Base-by-base conservation (phyloP, 495 filamentous ascomycete species). In the Aspergillus biplanus region DNA sequence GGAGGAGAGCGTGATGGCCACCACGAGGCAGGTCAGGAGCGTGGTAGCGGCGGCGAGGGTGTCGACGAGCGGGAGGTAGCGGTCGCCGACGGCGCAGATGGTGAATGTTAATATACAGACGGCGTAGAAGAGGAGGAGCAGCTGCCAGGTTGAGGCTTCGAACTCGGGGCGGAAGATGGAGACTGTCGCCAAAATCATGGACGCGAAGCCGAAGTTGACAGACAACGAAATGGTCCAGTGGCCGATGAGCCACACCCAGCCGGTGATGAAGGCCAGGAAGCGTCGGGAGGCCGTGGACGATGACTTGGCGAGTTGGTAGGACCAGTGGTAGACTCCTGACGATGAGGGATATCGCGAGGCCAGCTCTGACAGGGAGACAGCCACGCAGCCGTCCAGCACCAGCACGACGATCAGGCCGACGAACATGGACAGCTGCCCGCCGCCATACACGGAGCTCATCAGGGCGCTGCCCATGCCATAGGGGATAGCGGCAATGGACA, bases 181-280 rank as follows among this genome's bases (percentile, higher is more conserved):
- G 32, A 89, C 82, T 0, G 85, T 81, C n/a, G 21, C 21, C 21
- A 27, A 27, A 27, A 27, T 27, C 21, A 90, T 59, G 34, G 87
- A 86, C 0, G 79, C 86, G 37, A 86, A 84, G 9, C 87, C 88
- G 61, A 90, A 90, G 66, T 89, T 87, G 35, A 89, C 87, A 6
- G 86, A 83, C 46, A 89, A 75, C 0, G 87, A 90, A 56, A 89
- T 89, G 34, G 87, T 89, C 72, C 88, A 87, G 67, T 89, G 89
- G 27, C 87, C 88, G 32, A 89, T 83, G 8, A 88, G 78, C 68
- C 85, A 90, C 21, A 86, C 72, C 88, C 88, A 90, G 58, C 86
- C 87, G 64, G 82, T 88, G 57, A 89, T 82, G 76, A 88, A 90
- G 12, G 86, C 21, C 21, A 86, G 21, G 27, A 50, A 2, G 71